A percentile compares a stretch with the other conserved stretches of the same genome.
Conservation (phyloP, 192 early-diverging fungal species). For the Ambispora gerdemannii region DNA sequence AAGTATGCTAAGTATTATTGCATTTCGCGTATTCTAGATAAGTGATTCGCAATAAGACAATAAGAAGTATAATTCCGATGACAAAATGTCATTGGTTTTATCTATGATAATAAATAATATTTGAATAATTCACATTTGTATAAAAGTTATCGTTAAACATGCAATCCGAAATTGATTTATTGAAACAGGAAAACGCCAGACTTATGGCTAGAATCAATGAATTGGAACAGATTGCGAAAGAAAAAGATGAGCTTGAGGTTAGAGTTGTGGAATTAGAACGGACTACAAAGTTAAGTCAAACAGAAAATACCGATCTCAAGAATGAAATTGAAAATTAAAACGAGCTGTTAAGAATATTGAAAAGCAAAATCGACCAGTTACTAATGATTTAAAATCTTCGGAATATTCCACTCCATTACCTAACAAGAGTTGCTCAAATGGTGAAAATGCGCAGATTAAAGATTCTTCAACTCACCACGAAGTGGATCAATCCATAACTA, state of each 20-base stretch:
- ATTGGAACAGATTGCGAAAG: slow-evolving; percentile 2
- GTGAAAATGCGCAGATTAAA: slow-evolving; percentile 11
- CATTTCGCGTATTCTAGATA: too few species aligned
- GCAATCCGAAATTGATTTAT: neutral
- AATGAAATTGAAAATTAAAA: slow-evolving; percentile 8
- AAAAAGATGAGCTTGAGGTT: slow-evolving; percentile 5
- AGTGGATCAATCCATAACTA: too few species aligned
- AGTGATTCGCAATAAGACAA: too few species aligned
- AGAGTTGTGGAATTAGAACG: slow-evolving; percentile 16
- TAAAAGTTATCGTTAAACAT: slow-evolving; percentile 12
- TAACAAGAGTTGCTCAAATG: slow-evolving; percentile 12
- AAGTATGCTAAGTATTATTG: too few species aligned
- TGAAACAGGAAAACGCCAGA: neutral
- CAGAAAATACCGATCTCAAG: slow-evolving; percentile 15
- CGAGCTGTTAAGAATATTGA: slow-evolving; percentile 12
- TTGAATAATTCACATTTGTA: neutral
- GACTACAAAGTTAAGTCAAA: slow-evolving; percentile 16
- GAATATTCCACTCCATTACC: slow-evolving; percentile 19
- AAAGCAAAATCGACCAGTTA: slow-evolving; percentile 14
- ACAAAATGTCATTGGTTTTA: too few species aligned
- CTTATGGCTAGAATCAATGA: neutral
- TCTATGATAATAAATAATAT: too few species aligned
- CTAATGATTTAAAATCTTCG: slow-evolving; percentile 16
- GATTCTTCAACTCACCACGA: slow-evolving; percentile 11
- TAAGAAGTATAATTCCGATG: too few species aligned